A percentile compares a stretch with the other conserved stretches of the same genome.
These are phyloP conservation scores for Leishmania amazonensis DNA, from an alignment of 208 protist species.

Conservation along the genomic window DNA sequence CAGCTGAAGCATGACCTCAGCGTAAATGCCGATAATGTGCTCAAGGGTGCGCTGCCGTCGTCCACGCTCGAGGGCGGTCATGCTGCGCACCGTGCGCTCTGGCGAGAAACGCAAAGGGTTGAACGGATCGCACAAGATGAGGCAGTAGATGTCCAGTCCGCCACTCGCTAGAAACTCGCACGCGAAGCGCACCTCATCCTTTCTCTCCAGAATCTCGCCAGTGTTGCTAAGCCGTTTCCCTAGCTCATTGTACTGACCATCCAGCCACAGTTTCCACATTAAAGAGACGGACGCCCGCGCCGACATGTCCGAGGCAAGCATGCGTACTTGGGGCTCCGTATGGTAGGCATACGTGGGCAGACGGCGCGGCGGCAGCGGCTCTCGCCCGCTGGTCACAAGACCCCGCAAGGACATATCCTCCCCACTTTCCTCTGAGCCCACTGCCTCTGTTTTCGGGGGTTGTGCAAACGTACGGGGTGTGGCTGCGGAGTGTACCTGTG, in stretches of 20 bases:
- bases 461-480: neutral
- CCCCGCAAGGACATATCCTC: constrained; percentile 11
- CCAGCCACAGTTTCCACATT: constrained; percentile 32
- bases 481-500: neutral
- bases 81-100: constrained; percentile 8
- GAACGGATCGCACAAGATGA: constrained; percentile 61
- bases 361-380: constrained; percentile 31
- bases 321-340: neutral
- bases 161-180: constrained; percentile 65
- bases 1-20: constrained; percentile 41
- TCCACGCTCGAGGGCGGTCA: constrained; percentile 12
- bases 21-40: constrained; percentile 30
- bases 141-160: constrained; percentile 71
- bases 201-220: constrained; percentile 50
- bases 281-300: constrained; percentile 3
- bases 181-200: constrained; percentile 42
- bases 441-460: neutral
- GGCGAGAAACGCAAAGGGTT: constrained; percentile 24
- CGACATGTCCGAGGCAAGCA: neutral
- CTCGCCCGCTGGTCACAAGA: constrained; percentile 20
- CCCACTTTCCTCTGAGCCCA: neutral
- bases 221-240: constrained; percentile 20
- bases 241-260: constrained; percentile 27
- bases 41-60: constrained; percentile 17
- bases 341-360: constrained; percentile 15